Percentiles rank a stretch among this genome's conserved stretches.
These are phyloP conservation scores for Lodderomyces orthopsilosis DNA, from an alignment of 1,139 yeast genomes.

Conservation along the genomic window DNA sequence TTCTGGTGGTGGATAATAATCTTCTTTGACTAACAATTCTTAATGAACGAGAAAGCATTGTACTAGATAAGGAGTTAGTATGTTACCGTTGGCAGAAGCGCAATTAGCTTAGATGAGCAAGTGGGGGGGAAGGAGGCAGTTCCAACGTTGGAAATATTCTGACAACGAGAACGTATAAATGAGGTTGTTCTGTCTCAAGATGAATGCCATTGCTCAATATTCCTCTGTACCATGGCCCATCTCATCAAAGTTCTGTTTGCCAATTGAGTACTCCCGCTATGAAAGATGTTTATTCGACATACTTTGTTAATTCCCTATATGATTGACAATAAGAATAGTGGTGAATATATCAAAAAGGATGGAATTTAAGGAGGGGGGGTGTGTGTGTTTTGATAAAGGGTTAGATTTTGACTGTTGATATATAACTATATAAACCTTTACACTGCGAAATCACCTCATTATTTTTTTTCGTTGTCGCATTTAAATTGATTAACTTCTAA, in stretches of 20 bases:
- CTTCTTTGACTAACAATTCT: constrained; percentile 42
- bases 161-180: too few relatives aligned
- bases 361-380: neutral
- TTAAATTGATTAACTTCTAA: neutral
- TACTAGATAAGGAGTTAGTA: constrained; percentile 8
- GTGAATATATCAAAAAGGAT: neutral
- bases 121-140: too few relatives aligned
- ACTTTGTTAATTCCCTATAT: too few relatives aligned
- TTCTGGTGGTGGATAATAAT: constrained; percentile 40
- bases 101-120: neutral
- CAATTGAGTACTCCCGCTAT: too few relatives aligned
- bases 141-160: too few relatives aligned
- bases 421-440: neutral
- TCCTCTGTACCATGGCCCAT: too few relatives aligned
- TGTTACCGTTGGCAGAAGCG: neutral
- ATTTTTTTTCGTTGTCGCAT: neutral
- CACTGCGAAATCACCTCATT: neutral
- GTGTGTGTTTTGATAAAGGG: neutral
- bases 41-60: constrained; percentile 39
- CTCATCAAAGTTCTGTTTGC: too few relatives aligned
- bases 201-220: too few relatives aligned
- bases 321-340: too few relatives aligned
- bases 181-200: too few relatives aligned
- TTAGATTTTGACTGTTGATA: neutral
- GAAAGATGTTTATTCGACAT: too few relatives aligned